Percentiles rank a stretch among this genome's conserved stretches.
phyloP scores from a whole-genome alignment of 179 eudicot genomes.

The Silene noctiflora region DNA sequence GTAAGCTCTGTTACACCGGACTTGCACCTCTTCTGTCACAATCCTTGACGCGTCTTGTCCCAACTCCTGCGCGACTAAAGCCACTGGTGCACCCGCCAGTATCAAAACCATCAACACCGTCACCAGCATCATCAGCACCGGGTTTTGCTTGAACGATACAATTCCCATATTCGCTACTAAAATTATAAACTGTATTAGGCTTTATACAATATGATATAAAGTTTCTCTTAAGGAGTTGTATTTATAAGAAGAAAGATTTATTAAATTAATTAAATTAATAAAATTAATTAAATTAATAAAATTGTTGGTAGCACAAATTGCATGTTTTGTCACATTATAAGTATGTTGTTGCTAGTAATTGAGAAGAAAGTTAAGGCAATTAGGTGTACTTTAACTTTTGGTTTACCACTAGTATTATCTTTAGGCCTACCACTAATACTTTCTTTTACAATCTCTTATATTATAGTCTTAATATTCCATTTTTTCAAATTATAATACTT shows the following conservation, averaged over 20 bases:
- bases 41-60: neutral
- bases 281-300: neutral
- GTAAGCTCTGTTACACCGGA: slow-evolving; percentile 1
- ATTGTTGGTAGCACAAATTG: neutral
- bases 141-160: neutral
- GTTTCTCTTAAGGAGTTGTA: neutral
- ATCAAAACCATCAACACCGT: neutral
- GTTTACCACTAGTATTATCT: neutral
- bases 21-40: neutral
- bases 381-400: neutral
- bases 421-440: neutral
- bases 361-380: neutral
- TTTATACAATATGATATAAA: neutral
- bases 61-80: neutral
- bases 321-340: neutral
- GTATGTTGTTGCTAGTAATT: neutral
- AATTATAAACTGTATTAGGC: neutral
- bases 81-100: neutral
- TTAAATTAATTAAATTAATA: neutral
- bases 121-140: neutral
- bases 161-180: neutral
- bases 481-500: neutral
- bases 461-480: too few relatives aligned
- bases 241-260: neutral
- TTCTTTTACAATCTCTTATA: too few relatives aligned